Conservation (phyloP, 2,329 filamentous ascomycete genomes). For the Arthrobotrys entomopaga region DNA sequence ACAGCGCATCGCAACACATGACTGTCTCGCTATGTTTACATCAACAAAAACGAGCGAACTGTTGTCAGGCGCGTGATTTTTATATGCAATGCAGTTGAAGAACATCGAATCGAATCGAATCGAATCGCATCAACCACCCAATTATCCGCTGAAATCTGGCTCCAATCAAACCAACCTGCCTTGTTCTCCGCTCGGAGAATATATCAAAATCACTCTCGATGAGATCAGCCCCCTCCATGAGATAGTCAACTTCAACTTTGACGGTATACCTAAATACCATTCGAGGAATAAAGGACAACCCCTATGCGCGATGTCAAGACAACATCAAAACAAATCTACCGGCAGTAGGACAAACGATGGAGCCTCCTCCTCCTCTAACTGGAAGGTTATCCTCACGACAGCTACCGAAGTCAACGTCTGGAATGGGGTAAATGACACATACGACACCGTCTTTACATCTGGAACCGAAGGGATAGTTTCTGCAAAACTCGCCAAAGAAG, state of each 20-base stretch:
- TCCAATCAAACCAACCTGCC: background rate
- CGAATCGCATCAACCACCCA: too few species aligned
- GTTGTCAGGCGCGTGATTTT: conserved; percentile 19
- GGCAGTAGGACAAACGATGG: conserved; percentile 27
- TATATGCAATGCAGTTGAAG: background rate
- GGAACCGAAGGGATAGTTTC: conserved; percentile 58
- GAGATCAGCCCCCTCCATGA: conserved; percentile 13
- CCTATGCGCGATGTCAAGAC: conserved; percentile 40
- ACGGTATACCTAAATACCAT: too few species aligned
- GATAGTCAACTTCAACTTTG: background rate
- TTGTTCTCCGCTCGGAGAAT: background rate
- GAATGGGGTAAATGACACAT: conserved; percentile 54
- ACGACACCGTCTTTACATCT: conserved; percentile 58
- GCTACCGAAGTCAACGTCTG: conserved; percentile 57
- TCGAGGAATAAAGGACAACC: background rate
- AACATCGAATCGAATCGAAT: too few species aligned
- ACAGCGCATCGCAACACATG: conserved; percentile 40
- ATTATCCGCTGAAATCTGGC: too few species aligned
- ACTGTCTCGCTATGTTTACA: conserved; percentile 42
- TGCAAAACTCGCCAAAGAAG: conserved; percentile 58
- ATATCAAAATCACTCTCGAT: conserved; percentile 12
- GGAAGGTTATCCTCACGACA: conserved; percentile 59
- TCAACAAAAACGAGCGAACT: background rate
- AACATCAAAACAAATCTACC: conserved; percentile 25
- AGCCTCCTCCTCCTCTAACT: conserved; percentile 28